Conservation (phyloP, 257 asterid species). For the Solanum rostratum region DNA sequence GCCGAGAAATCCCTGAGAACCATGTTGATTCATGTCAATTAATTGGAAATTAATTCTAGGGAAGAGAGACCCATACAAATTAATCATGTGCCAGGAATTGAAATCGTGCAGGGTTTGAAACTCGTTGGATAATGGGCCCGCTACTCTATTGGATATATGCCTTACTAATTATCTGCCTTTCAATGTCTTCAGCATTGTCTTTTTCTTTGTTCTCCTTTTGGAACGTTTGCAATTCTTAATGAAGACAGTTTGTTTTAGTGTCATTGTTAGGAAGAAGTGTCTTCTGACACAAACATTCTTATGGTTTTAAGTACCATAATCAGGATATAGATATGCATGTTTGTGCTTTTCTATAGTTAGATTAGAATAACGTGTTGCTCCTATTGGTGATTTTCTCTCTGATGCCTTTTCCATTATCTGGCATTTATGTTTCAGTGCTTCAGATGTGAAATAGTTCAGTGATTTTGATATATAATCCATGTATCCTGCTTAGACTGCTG, state of each 20-base stretch:
- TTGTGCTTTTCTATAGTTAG: neutral
- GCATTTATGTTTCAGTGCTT: neutral
- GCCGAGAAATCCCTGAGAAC: neutral
- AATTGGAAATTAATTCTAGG: no score
- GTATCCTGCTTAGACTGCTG: neutral
- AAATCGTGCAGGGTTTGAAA: neutral
- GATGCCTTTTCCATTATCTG: neutral
- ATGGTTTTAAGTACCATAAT: neutral
- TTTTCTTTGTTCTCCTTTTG: neutral
- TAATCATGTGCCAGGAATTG: no score
- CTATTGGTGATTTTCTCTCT: neutral
- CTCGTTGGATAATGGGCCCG: neutral
- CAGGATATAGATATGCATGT: neutral
- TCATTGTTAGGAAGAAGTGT: neutral
- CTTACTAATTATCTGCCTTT: neutral
- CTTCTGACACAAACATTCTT: neutral
- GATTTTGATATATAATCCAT: neutral
- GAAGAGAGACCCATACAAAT: no score
- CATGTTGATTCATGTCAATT: neutral
- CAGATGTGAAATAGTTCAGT: neutral
- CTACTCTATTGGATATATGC: neutral
- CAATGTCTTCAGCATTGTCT: neutral
- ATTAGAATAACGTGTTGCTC: neutral
- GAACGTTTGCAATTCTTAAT: neutral
- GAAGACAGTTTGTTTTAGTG: neutral